Evolutionary conservation across 441 rosid genomes (phyloP), one percentile per base, ranked within the genome.

Genomic region (Populus hybrid): DNA sequence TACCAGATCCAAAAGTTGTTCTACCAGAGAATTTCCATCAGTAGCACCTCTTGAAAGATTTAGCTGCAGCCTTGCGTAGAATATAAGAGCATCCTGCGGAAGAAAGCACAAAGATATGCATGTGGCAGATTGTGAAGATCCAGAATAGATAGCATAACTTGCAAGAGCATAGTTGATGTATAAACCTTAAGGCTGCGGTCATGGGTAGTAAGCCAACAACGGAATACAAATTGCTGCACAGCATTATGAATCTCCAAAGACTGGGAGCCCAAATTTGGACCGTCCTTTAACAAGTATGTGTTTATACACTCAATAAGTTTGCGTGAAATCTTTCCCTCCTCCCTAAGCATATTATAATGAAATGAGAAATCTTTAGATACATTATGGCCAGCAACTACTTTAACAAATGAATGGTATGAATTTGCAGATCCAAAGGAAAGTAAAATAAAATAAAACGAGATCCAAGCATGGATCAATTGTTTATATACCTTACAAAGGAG

Each of bases 281-380:
- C 98, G 82, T 94, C 95, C 84, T 88, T 92, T 75, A 91, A 85
- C 89, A 97, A 86, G 85, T 85, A 91, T 6, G 86, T 84, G 78
- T 94, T 97, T 70, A 94, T 77, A 80, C 99, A 94, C 85, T 94
- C 98, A 32, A 94, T 83, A 82, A 94, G 97, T 87, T 94, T 97
- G 80, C 97, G 95, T 79, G 97, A 88, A 66, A 89, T 85, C 88
- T 93, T 94, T 23, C 97, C 96, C 85, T 97, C 99, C 79, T 94
- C 98, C 88, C 98, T 94, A 81, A 82, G 87, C 75, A 85, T 65
- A 77, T 69, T 75, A 74, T 70, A 79, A 72, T 64, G 83, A 75
- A 38, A 75, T 40, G 67, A 71, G 23, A 67, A 59, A 73, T 30
- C 67, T 78, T 77, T 70, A 14, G 70, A 77, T 77, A 67, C 67